Percentiles rank a stretch among this genome's conserved stretches.
phyloP scores from a whole-genome alignment of 2,329 filamentous ascomycete species.

The Dactylellina haptotyla region DNA sequence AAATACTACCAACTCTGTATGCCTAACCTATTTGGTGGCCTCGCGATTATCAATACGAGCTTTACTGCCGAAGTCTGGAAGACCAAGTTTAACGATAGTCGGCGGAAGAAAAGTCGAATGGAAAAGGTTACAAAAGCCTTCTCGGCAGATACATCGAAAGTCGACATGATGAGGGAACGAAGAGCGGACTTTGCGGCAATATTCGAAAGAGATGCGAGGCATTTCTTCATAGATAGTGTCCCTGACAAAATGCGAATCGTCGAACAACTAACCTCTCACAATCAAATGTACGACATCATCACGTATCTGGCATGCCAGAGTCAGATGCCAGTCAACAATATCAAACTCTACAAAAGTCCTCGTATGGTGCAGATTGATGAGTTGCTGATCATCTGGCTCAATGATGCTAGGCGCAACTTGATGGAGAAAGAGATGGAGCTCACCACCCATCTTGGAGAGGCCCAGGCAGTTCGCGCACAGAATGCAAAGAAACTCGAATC shows the following conservation, averaged over 20 bases:
- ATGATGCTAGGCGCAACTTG: conserved; percentile 1
- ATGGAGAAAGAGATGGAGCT: conserved; percentile 7
- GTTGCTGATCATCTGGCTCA: conserved; percentile 6
- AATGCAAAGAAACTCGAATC: not conserved
- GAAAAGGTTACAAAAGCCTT: conserved; percentile 7
- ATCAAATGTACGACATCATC: conserved; percentile 38
- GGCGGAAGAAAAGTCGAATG: not conserved
- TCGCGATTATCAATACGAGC: conserved; percentile 32
- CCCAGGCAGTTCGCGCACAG: not conserved
- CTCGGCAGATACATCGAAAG: conserved; percentile 13
- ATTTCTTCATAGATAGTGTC: conserved; percentile 34
- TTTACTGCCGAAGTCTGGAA: conserved; percentile 28
- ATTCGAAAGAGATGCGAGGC: conserved; percentile 20
- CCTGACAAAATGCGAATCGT: not conserved
- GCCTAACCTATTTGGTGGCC: conserved; percentile 26
- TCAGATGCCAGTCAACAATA: conserved; percentile 28
- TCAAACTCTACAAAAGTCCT: conserved; percentile 24
- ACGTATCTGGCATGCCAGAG: conserved; percentile 24
- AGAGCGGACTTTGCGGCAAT: conserved; percentile 6
- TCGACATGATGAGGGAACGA: conserved; percentile 19
- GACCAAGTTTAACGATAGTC: not conserved
- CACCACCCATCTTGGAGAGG: not conserved
- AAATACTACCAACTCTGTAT: conserved; percentile 33
- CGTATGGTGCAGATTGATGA: conserved; percentile 25
- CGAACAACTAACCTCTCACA: conserved; percentile 17